phyloP scores from a whole-genome alignment of 768 basidiomycete species.

The Amanita inopinata region DNA sequence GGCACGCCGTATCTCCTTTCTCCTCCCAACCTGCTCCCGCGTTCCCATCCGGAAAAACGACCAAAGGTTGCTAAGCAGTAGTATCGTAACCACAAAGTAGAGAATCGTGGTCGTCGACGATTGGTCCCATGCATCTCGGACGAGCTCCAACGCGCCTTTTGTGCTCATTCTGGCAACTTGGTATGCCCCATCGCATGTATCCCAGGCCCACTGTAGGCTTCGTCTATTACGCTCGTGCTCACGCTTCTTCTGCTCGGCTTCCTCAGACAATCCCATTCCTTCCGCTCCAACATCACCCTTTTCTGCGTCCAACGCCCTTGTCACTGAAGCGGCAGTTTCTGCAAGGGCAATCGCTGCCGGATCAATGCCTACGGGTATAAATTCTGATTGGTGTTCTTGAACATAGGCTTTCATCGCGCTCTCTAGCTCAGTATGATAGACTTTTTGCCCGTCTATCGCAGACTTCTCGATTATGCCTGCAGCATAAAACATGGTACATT shows the following conservation, averaged over 20 bases:
- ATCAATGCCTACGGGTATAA: conserved; percentile 76
- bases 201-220: conserved; percentile 81
- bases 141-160: conserved; percentile 63
- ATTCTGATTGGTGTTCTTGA: conserved; percentile 80
- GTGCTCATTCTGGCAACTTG: conserved; percentile 65
- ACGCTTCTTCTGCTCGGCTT: conserved; percentile 39
- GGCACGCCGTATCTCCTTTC: conserved; percentile 40
- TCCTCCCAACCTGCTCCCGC: conserved; percentile 31
- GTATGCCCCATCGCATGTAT: conserved; percentile 71
- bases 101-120: conserved; percentile 63
- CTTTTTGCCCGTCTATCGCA: conserved; percentile 85
- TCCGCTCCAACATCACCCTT: conserved; percentile 10
- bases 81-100: conserved; percentile 58
- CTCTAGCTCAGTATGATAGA: conserved; percentile 77
- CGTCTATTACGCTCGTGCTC: conserved; percentile 63
- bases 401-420: conserved; percentile 84
- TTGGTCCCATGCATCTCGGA: conserved; percentile 74
- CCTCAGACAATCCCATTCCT: conserved; percentile 18
- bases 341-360: conserved; percentile 39
- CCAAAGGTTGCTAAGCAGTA: conserved; percentile 78
- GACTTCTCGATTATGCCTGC: conserved; percentile 90
- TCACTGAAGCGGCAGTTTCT: conserved; percentile 29
- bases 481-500: background rate
- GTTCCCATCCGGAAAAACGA: conserved; percentile 34
- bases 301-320: conserved; percentile 14